Conservation (phyloP, 306 rosid species). For the Lithocarpus polystachyus region DNA sequence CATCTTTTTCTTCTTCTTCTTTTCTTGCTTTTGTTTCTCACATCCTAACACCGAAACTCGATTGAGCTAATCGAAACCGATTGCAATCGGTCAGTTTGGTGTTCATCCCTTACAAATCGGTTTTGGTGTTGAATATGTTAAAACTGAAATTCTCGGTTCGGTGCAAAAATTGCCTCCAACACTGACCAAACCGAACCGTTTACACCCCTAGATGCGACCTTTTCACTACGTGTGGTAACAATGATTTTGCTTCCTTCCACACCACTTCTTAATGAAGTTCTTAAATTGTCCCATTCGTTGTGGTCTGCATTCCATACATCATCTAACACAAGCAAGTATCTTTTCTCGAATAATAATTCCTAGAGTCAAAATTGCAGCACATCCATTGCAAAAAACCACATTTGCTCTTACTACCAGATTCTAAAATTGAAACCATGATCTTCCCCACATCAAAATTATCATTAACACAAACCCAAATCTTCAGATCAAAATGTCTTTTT, state of each 20-base stretch:
- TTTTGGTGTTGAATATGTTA: too few species aligned
- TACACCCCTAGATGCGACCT: conserved; percentile 7
- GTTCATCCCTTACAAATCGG: too few species aligned
- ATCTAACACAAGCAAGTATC: conserved; percentile 17
- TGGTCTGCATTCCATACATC: conserved; percentile 21
- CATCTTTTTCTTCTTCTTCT: too few species aligned
- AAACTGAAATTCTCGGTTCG: too few species aligned
- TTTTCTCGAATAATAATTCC: not conserved
- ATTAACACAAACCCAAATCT: conserved; percentile 18
- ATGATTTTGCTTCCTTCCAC: not conserved
- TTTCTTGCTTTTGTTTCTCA: too few species aligned
- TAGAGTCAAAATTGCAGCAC: not conserved
- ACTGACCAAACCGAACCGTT: too few species aligned
- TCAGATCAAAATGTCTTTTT: not conserved
- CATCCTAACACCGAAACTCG: too few species aligned
- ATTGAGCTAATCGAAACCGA: too few species aligned
- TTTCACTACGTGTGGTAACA: not conserved
- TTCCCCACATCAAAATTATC: not conserved
- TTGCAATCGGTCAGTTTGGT: too few species aligned
- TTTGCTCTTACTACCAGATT: not conserved
- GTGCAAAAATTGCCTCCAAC: too few species aligned
- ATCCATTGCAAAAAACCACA: not conserved
- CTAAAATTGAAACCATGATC: conserved; percentile 3
- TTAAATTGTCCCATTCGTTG: conserved; percentile 5
- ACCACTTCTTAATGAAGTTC: not conserved